These are phyloP conservation scores for Aspergillus steynii DNA, from an alignment of 495 filamentous ascomycete genomes.

Conservation along the genomic window DNA sequence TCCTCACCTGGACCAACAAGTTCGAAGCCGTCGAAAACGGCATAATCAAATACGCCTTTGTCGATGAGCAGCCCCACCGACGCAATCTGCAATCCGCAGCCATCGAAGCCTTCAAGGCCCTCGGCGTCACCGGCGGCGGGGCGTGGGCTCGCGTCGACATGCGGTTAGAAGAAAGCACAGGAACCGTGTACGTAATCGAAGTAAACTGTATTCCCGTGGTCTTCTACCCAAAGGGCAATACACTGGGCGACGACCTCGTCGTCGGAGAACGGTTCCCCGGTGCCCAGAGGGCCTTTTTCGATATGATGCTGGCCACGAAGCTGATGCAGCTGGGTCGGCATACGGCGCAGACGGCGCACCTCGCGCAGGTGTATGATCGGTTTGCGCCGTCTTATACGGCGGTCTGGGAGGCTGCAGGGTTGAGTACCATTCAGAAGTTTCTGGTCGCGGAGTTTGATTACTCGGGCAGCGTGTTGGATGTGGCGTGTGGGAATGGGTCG, in stretches of 20 bases:
- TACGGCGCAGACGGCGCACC: background rate
- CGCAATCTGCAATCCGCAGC: background rate
- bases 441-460: slow-evolving; percentile 1
- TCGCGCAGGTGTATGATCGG: slow-evolving; percentile 2
- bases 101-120: slow-evolving; percentile 8
- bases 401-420: background rate
- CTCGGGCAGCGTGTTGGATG: slow-evolving; percentile 3
- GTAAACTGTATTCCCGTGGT: slow-evolving; percentile 2
- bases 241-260: background rate
- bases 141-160: slow-evolving; percentile 7
- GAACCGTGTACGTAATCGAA: background rate
- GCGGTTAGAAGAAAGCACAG: slow-evolving; percentile 1
- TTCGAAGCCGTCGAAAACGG: slow-evolving; percentile 8
- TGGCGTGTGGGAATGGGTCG: slow-evolving; percentile 4
- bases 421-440: slow-evolving; percentile 1
- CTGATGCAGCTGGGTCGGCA: slow-evolving; percentile 10
- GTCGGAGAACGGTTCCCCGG: slow-evolving; percentile 10
- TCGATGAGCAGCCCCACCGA: slow-evolving; percentile 1
- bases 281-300: slow-evolving; percentile 12
- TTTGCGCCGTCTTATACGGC: slow-evolving; percentile 2
- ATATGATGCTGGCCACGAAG: slow-evolving; percentile 13
- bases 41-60: slow-evolving; percentile 2
- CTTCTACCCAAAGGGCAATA: background rate
- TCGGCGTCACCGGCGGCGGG: slow-evolving; percentile 8
- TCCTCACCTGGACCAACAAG: slow-evolving; percentile 12